These are phyloP conservation scores for Colletotrichum zoysiae DNA, from an alignment of 2,329 filamentous ascomycete species.

Conservation along the genomic window DNA sequence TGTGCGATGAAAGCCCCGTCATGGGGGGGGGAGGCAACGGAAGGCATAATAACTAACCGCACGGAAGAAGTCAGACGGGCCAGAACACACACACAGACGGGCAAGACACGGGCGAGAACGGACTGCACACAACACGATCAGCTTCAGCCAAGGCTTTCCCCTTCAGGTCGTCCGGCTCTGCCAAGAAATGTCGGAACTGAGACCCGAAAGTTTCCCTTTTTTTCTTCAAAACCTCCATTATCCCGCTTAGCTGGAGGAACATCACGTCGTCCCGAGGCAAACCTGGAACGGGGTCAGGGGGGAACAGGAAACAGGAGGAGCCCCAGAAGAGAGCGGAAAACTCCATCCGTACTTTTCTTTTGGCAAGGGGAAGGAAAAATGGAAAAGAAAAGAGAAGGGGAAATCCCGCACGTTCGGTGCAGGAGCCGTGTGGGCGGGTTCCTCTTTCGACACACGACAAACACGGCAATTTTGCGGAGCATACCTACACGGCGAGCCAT, in stretches of 20 bases:
- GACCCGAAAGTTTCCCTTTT: constrained; percentile 27
- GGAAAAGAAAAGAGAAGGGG: neutral
- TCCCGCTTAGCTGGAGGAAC: constrained; percentile 1
- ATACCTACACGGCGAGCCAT: constrained; percentile 4
- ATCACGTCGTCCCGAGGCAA: constrained; percentile 18
- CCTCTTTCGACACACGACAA: constrained; percentile 29
- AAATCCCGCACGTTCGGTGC: constrained; percentile 38
- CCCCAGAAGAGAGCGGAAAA: constrained; percentile 6
- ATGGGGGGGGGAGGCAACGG: neutral
- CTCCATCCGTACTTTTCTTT: constrained; percentile 29
- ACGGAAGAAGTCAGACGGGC: neutral
- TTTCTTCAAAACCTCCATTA: neutral
- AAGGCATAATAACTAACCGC: constrained; percentile 2
- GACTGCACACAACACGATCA: neutral
- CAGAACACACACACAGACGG: too few relatives aligned
- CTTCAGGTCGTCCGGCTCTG: neutral
- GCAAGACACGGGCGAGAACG: too few relatives aligned
- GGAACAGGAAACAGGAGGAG: neutral
- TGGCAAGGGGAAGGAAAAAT: neutral
- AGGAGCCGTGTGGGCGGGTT: constrained; percentile 37
- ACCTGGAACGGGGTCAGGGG: constrained; percentile 27
- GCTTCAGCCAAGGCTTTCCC: constrained; percentile 37
- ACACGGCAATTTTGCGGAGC: constrained; percentile 40
- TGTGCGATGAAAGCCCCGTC: neutral
- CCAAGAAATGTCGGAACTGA: constrained; percentile 33